Evolutionary conservation across 2,329 filamentous ascomycete genomes (phyloP), one percentile per base, ranked within the genome.

Genomic region (Nemania serpens): DNA sequence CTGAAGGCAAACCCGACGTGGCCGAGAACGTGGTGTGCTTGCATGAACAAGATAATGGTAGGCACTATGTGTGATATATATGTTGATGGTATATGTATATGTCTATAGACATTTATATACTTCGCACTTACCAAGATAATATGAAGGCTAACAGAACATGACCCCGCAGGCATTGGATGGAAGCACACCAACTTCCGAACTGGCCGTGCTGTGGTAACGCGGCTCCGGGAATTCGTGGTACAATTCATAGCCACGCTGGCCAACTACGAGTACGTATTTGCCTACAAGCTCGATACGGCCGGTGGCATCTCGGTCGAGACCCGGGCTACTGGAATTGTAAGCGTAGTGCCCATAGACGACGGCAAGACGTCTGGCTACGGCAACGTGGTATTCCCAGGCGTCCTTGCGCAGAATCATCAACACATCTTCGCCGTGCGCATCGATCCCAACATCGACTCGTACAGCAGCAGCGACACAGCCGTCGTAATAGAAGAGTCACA

Each of bases 101-200:
- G 7, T 29, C 3, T 29, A 7, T 29, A 29, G 25, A 7, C 25
- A 7, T 29, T n/a, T n/a, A n/a, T n/a, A n/a, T n/a, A n/a, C n/a
- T n/a, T n/a, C n/a, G n/a, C n/a, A n/a, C n/a, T n/a, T n/a, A n/a
- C n/a, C n/a, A 7, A 29, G 25, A 29, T 4, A 29, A 29, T 29
- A 54, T 3, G 29, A 43, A 48, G n/a, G 13, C 13, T 48, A 11
- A 15, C 17, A 46, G 9, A 34, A 67, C 45, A 42, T 36, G 2
- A 7, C 5, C 10, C 11, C 18, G 2, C 43, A 68, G 66, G 88
- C 4, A 88, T 90, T 43, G 80, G 82, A 6, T 90, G 87, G 86
- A 90, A 90, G 70, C 88, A 90, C 74, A 88, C 86, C 5, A 89
- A 90, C 75, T 88, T 83, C 77, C 80, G 87, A 3, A 90, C 86